Conservation (phyloP, 768 basidiomycete species). For the Tylopilus rubrobrunneus region DNA sequence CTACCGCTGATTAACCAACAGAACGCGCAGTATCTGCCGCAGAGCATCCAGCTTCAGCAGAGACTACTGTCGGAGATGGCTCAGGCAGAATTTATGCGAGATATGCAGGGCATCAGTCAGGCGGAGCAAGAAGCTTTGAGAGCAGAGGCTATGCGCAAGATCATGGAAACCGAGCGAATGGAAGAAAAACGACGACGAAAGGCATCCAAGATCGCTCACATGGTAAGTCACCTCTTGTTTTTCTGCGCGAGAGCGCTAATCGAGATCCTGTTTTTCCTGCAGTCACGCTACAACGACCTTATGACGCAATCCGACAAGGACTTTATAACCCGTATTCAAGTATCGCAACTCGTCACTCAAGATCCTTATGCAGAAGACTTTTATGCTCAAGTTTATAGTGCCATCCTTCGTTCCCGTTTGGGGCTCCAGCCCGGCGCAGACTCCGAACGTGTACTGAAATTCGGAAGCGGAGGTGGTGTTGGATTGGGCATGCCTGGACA, state of each 20-base stretch:
- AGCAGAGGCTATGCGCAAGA: constrained; percentile 81
- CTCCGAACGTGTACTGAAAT: constrained; percentile 74
- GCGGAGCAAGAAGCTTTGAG: constrained; percentile 68
- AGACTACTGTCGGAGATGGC: constrained; percentile 73
- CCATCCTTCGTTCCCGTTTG: constrained; percentile 75
- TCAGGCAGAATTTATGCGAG: constrained; percentile 63
- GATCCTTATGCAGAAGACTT: constrained; percentile 99
- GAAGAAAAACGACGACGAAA: constrained; percentile 80
- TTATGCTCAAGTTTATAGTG: constrained; percentile 94
- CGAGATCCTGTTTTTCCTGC: background rate
- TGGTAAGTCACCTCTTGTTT: constrained; percentile 46
- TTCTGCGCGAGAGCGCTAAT: background rate
- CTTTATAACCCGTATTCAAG: constrained; percentile 98
- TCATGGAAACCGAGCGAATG: constrained; percentile 85
- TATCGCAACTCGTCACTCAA: constrained; percentile 94
- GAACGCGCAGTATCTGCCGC: constrained; percentile 51
- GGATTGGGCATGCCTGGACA: constrained; percentile 50
- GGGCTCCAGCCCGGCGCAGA: constrained; percentile 62
- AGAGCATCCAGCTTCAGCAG: constrained; percentile 71
- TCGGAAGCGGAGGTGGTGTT: constrained; percentile 83
- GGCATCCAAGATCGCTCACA: constrained; percentile 83
- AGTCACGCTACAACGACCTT: constrained; percentile 91
- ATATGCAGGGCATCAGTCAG: constrained; percentile 56
- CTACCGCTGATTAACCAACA: constrained; percentile 45
- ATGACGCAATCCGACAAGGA: constrained; percentile 99